phyloP scores from a whole-genome alignment of 305 asterid genomes.

The Ajuga reptans region DNA sequence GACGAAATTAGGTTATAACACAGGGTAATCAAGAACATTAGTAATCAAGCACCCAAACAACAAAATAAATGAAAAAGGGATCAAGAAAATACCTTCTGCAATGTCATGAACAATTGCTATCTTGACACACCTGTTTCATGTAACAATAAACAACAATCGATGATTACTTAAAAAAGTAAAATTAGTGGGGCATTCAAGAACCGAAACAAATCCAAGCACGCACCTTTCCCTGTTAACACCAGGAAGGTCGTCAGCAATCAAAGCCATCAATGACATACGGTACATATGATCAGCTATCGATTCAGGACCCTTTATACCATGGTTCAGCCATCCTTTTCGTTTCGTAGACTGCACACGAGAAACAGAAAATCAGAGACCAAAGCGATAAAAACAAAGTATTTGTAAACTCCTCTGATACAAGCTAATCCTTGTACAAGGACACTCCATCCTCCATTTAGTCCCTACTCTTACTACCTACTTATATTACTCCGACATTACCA shows the following conservation, averaged over 20 bases:
- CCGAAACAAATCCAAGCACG: slow-evolving; percentile 16
- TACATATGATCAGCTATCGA: slow-evolving; percentile 86
- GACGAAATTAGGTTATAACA: neutral
- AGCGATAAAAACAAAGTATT: neutral
- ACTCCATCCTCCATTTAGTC: neutral
- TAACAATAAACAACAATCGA: slow-evolving; percentile 4
- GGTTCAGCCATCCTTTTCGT: slow-evolving; percentile 69
- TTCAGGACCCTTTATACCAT: slow-evolving; percentile 62
- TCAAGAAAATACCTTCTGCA: slow-evolving; percentile 68
- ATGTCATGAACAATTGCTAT: slow-evolving; percentile 93
- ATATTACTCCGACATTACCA: neutral
- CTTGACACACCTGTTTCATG: slow-evolving; percentile 74
- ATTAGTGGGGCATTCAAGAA: neutral
- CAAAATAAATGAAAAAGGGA: neutral
- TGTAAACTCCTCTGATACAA: no score
- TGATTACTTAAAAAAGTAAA: neutral
- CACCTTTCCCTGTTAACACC: slow-evolving; percentile 94
- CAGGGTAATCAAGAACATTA: neutral
- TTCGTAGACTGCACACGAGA: slow-evolving; percentile 42
- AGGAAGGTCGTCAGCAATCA: slow-evolving; percentile 72
- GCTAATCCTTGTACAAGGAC: neutral
- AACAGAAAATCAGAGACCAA: neutral
- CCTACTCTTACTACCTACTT: neutral
- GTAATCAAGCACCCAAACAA: neutral
- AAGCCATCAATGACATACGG: slow-evolving; percentile 90